phyloP scores from a whole-genome alignment of 139 green algal genomes.

The Helicosporidium sp. region DNA sequence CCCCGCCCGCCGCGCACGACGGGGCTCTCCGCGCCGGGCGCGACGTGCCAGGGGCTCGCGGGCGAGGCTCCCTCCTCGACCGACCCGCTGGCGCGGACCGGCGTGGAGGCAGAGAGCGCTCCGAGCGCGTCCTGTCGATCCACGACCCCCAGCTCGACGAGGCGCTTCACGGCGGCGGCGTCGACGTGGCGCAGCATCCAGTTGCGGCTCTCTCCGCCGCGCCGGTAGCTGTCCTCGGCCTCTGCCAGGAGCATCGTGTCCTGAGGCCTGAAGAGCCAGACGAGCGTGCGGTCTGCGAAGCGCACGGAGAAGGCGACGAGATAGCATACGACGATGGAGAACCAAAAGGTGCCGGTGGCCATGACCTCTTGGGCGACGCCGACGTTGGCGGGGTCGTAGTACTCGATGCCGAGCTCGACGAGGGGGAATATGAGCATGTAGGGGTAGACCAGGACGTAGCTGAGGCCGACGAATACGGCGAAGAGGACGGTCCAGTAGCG shows the following conservation, averaged over 20 bases:
- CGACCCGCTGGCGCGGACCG: too few relatives aligned
- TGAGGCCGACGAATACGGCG: slow-evolving; percentile 23
- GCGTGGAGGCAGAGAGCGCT: too few relatives aligned
- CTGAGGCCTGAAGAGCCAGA: slow-evolving; percentile 28
- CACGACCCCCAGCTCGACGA: too few relatives aligned
- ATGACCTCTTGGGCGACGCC: slow-evolving; percentile 21
- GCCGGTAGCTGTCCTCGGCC: too few relatives aligned
- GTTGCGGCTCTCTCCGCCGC: too few relatives aligned
- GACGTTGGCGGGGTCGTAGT: slow-evolving; percentile 27
- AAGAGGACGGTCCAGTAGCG: slow-evolving; percentile 52
- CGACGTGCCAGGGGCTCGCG: too few relatives aligned
- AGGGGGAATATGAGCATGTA: slow-evolving; percentile 39
- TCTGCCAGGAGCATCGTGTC: slow-evolving; percentile 29
- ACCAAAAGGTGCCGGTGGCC: slow-evolving; percentile 24
- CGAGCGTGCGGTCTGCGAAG: slow-evolving; percentile 18
- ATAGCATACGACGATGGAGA: slow-evolving; percentile 20
- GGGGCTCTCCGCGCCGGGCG: too few relatives aligned
- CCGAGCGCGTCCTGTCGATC: too few relatives aligned
- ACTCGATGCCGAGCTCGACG: slow-evolving; percentile 17
- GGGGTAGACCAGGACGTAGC: slow-evolving; percentile 43
- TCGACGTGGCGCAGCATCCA: too few relatives aligned
- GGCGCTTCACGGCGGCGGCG: too few relatives aligned
- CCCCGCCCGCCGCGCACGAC: neutral
- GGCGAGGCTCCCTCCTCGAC: too few relatives aligned
- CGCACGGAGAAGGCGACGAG: slow-evolving; percentile 24